Base-by-base conservation (phyloP, 495 filamentous ascomycete species). In the Penicillium subrubescens region DNA sequence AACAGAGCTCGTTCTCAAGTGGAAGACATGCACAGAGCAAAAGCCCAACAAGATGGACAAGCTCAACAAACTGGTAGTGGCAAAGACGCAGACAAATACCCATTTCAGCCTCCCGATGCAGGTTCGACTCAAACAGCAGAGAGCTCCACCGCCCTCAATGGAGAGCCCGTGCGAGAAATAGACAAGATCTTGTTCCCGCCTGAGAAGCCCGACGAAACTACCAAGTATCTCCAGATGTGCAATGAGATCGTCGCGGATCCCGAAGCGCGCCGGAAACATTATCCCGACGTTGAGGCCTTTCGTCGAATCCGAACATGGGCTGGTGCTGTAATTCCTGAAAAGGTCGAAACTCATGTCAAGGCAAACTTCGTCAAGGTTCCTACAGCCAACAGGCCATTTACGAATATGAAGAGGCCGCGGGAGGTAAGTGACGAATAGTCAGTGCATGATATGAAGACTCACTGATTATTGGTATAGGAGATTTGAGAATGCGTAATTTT, bases 271-370 rank as follows among this genome's bases (percentile, higher is more conserved):
- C 35, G 51, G 19, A 53, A 59, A n/a, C 41, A 57, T 17, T 63
- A 60, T 15, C 67, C 67, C 6, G 25, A 23, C 5, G 60, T 52
- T n/a, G 27, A 48, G 5, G 31, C 50, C n/a, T 66, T 65, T 33
- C 59, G 60, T 33, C 62, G 59, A 33, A 54, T 66, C 6, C 60
- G 61, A 53, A 43, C 61, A 29, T 71, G 68, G 65, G 63, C 63
- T 14, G 67, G 67, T 11, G 44, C 37, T 39, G 3, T 53, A 8
- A 25, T 52, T 7, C 54, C 60, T 1, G 33, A 31, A 31, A 29
- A 41, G n/a, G 21, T 58, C 29, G 44, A 41, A 23, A 12, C 14
- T 8, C 1, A 41, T 21, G 56, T 41, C 23, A 17, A n/a, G 5
- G 33, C 5, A 33, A 27, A 29, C 14, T n/a, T 5, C 29, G 29